A percentile compares a stretch with the other conserved stretches of the same genome.
Conservation (phyloP, 306 rosid genomes). For the Dalbergia cultrata region DNA sequence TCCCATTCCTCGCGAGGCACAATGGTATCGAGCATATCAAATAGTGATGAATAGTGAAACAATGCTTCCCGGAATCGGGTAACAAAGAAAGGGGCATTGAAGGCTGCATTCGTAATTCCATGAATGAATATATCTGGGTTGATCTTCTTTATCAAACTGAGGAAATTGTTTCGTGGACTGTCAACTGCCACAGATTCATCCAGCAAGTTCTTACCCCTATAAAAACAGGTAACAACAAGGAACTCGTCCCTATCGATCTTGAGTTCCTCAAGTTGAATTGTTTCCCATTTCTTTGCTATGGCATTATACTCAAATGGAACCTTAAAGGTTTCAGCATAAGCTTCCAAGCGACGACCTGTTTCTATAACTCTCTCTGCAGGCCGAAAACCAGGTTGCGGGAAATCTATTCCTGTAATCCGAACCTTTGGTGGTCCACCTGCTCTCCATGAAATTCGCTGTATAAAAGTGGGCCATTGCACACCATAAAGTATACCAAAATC, state of each 20-base stretch:
- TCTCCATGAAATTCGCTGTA: constrained; percentile 67
- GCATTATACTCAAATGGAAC: constrained; percentile 88
- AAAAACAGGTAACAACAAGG: constrained; percentile 76
- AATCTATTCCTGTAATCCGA: constrained; percentile 92
- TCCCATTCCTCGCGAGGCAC: constrained; percentile 88
- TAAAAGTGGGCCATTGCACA: constrained; percentile 92
- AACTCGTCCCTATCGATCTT: constrained; percentile 79
- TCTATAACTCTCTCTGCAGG: constrained; percentile 93
- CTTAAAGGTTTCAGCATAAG: constrained; percentile 75
- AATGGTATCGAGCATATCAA: constrained; percentile 91
- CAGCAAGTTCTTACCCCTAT: constrained; percentile 81
- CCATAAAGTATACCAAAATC: constrained; percentile 96
- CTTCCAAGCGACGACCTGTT: constrained; percentile 85
- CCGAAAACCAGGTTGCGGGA: constrained; percentile 95
- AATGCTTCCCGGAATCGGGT: constrained; percentile 92
- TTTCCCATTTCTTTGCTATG: constrained; percentile 91
- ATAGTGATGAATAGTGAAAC: constrained; percentile 88
- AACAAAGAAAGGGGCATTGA: constrained; percentile 92
- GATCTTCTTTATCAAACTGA: constrained; percentile 73
- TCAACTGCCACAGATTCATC: constrained; percentile 86
- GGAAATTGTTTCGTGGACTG: constrained; percentile 72
- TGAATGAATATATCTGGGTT: constrained; percentile 81
- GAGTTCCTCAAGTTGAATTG: constrained; percentile 81
- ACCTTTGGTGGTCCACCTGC: constrained; percentile 80
- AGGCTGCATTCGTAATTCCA: constrained; percentile 79